phyloP scores from a whole-genome alignment of 805 yeast species.

The Hermanozyma aechmeae region DNA sequence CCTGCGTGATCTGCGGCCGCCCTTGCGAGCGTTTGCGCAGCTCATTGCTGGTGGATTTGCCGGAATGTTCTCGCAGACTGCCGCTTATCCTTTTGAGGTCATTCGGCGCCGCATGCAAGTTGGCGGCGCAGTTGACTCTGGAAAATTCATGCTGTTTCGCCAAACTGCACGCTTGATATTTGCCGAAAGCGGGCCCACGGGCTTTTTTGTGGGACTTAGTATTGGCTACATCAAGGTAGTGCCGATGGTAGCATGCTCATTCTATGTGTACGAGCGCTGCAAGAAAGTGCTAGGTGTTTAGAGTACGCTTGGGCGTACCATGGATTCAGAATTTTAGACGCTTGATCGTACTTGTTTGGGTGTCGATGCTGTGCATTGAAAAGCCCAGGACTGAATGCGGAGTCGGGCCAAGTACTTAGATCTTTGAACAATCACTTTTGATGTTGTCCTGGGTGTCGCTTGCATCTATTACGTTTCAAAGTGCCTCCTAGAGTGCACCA shows the following conservation, averaged over 20 bases:
- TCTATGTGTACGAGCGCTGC: slow-evolving; percentile 85
- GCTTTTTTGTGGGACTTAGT: slow-evolving; percentile 89
- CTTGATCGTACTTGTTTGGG: no score
- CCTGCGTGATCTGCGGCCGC: slow-evolving; percentile 40
- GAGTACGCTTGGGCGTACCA: no score
- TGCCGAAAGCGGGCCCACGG: slow-evolving; percentile 69
- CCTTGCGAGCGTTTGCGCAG: slow-evolving; percentile 87
- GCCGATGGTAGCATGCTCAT: slow-evolving; percentile 96
- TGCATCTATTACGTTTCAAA: no score
- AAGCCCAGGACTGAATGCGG: no score
- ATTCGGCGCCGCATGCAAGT: slow-evolving; percentile 94
- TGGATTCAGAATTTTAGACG: no score
- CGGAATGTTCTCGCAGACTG: slow-evolving; percentile 90
- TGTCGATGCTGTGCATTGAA: no score
- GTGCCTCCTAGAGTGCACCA: no score
- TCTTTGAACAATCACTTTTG: no score
- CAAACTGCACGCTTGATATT: slow-evolving; percentile 53
- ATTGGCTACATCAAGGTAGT: slow-evolving; percentile 92
- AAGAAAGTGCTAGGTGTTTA: slow-evolving; percentile 62
- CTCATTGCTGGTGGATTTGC: slow-evolving; percentile 91
- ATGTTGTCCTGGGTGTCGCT: no score
- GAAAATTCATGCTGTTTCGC: slow-evolving; percentile 44
- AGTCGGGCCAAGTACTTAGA: no score
- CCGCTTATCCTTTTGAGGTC: slow-evolving; percentile 95
- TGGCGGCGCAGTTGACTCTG: slow-evolving; percentile 64